Base-by-base conservation (phyloP, 495 filamentous ascomycete species). In the Penicillium coffeae region DNA sequence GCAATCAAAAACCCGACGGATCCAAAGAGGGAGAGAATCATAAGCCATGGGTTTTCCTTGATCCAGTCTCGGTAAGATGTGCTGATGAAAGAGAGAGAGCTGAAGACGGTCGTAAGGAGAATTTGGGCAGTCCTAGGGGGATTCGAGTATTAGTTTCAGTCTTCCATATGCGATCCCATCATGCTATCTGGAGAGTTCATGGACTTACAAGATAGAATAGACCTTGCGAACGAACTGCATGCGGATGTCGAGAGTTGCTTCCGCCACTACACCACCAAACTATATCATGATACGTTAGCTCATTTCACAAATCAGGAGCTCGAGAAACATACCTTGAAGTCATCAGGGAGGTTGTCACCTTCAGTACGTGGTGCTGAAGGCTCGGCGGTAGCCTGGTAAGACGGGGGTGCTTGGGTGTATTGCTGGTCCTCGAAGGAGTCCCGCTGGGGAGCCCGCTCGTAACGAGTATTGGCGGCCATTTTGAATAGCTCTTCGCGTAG, bases 211-310 rank as follows among this genome's bases (percentile, higher is more conserved):
- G 60, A 92, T 92, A 16, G 85, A 75, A 67, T 92, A 90, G 47
- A 90, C 87, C 71, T 99, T 99, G 61, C 93, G 88, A 51, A 99
- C 82, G 70, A 99, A 98, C 73, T 91, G 87, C 83, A 96, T 95
- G 51, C 93, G 86, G 66, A 98, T 96, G 52, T 93, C 89, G 60
- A 97, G 74, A 8, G 90, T 94, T 34, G 86, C 94, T 72, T 96
- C 94, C 49, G 92, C 81, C 42, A 97, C 90, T 9, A 82, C 88
- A 32, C 89, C 90, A 37, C 90, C 90, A 60, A 92, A 97, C 85
- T 90, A 55, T 21, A 16, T 18, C 0, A 19, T 22, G 8, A 18
- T 8, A 36, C 40, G 13, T 40, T 21, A 10, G 16, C 33, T 4
- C 21, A 37, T 7, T 13, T 37, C 8, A 8, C 1, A 12, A 3